Conservation (phyloP, 495 filamentous ascomycete species). For the Rhypophila decipiens region DNA sequence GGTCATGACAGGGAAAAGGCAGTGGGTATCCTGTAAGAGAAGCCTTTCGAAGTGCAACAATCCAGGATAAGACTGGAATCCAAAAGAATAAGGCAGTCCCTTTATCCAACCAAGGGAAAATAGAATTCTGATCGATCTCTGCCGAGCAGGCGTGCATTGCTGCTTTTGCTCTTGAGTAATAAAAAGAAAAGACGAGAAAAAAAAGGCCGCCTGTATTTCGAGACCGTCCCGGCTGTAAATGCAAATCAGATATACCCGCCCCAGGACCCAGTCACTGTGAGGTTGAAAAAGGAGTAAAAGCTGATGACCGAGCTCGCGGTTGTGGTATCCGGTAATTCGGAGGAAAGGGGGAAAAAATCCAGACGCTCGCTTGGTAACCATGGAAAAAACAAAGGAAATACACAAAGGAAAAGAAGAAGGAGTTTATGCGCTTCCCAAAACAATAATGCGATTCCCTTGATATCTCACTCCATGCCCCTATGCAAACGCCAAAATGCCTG, state of each 20-base stretch:
- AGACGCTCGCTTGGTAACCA: slow-evolving; percentile 39
- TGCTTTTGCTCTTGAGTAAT: slow-evolving; percentile 43
- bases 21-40: slow-evolving; percentile 31
- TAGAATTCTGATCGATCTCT: slow-evolving; percentile 35
- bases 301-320: slow-evolving; percentile 38
- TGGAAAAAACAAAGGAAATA: too few species aligned
- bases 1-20: too few species aligned
- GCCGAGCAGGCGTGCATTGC: slow-evolving; percentile 45
- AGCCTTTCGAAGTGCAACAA: slow-evolving; percentile 34
- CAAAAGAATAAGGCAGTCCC: slow-evolving; percentile 9
- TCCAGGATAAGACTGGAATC: too few species aligned
- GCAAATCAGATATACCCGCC: slow-evolving; percentile 39
- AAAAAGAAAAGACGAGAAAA: slow-evolving; percentile 22
- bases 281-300: slow-evolving; percentile 23
- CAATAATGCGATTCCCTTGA: slow-evolving; percentile 22
- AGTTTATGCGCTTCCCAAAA: slow-evolving; percentile 18
- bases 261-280: slow-evolving; percentile 42
- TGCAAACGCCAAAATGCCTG: slow-evolving; percentile 33
- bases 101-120: slow-evolving; percentile 13
- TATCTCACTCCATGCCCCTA: slow-evolving; percentile 32
- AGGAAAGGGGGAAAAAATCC: slow-evolving; percentile 16
- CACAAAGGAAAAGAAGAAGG: slow-evolving; percentile 17
- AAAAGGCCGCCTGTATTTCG: slow-evolving; percentile 35
- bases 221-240: slow-evolving; percentile 39
- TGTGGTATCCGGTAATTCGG: slow-evolving; percentile 23